Evolutionary conservation across 306 rosid species (phyloP).

Genomic region (Rosa lucieae): DNA sequence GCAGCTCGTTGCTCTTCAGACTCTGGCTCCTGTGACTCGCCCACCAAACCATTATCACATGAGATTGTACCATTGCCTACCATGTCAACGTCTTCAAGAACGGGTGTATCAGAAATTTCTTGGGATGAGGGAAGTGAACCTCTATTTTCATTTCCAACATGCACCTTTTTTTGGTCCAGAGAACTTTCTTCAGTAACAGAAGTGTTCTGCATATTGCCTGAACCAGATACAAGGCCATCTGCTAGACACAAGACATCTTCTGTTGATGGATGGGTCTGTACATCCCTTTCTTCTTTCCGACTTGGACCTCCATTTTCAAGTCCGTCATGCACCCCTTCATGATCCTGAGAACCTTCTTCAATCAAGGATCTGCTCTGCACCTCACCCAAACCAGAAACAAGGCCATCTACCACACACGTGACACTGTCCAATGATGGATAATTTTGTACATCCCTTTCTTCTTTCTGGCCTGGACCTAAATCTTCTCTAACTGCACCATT

Average conservation of each 20-base stretch:
- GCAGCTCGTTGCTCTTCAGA: slow-evolving; percentile 50
- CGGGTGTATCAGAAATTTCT: slow-evolving; percentile 28
- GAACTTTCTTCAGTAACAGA: slow-evolving; percentile 26
- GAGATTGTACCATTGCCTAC: slow-evolving; percentile 21
- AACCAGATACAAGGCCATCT: neutral
- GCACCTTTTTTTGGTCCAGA: slow-evolving; percentile 14
- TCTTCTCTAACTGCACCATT: slow-evolving; percentile 36
- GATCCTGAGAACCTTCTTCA: slow-evolving; percentile 35
- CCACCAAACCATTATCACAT: slow-evolving; percentile 26
- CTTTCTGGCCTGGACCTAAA: slow-evolving; percentile 38
- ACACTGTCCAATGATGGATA: slow-evolving; percentile 27
- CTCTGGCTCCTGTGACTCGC: slow-evolving; percentile 34
- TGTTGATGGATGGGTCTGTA: neutral
- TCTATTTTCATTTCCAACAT: slow-evolving; percentile 28
- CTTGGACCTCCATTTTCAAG: slow-evolving; percentile 11
- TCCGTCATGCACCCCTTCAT: slow-evolving; percentile 18
- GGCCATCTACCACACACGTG: slow-evolving; percentile 18
- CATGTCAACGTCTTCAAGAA: slow-evolving; percentile 15
- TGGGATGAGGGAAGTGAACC: slow-evolving; percentile 18
- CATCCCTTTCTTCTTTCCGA: neutral
- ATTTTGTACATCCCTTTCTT: slow-evolving; percentile 27
- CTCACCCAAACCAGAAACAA: slow-evolving; percentile 33
- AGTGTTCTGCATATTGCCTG: slow-evolving; percentile 14
- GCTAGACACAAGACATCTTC: neutral
- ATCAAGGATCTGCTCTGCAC: slow-evolving; percentile 14